Conservation (phyloP, 2,329 filamentous ascomycete genomes). For the Paracoccidioides brasiliensis region DNA sequence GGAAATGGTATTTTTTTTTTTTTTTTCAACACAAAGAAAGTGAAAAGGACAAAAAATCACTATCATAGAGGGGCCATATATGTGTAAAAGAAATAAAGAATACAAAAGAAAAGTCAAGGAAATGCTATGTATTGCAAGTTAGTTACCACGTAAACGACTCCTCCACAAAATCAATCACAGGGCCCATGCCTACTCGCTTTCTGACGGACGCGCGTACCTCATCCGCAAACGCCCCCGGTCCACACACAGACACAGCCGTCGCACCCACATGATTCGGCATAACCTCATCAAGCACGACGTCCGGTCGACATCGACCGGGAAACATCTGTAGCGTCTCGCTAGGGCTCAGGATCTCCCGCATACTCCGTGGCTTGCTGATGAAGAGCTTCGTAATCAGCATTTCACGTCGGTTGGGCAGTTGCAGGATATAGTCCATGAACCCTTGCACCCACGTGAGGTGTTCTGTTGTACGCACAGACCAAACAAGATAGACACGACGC, state of each 20-base stretch:
- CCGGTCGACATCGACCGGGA: constrained; percentile 44
- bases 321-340: constrained; percentile 50
- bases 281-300: constrained; percentile 44
- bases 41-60: too few species aligned
- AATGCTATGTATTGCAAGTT: too few species aligned
- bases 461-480: constrained; percentile 49
- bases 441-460: constrained; percentile 49
- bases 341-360: constrained; percentile 42
- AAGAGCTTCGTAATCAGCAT: constrained; percentile 49
- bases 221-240: constrained; percentile 50
- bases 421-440: constrained; percentile 54
- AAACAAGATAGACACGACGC: constrained; percentile 47
- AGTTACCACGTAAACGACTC: constrained; percentile 51
- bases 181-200: constrained; percentile 37
- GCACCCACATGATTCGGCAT: constrained; percentile 44
- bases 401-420: constrained; percentile 45
- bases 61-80: too few species aligned
- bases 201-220: constrained; percentile 44
- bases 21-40: too few species aligned
- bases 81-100: constrained; percentile 1
- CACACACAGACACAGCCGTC: constrained; percentile 49
- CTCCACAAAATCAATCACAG: constrained; percentile 48
- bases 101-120: background rate
- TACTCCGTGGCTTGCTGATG: constrained; percentile 46
- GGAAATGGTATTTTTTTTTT: background rate